Conservation (phyloP, 306 rosid genomes). For the Dalbergia cochinchinensis region DNA sequence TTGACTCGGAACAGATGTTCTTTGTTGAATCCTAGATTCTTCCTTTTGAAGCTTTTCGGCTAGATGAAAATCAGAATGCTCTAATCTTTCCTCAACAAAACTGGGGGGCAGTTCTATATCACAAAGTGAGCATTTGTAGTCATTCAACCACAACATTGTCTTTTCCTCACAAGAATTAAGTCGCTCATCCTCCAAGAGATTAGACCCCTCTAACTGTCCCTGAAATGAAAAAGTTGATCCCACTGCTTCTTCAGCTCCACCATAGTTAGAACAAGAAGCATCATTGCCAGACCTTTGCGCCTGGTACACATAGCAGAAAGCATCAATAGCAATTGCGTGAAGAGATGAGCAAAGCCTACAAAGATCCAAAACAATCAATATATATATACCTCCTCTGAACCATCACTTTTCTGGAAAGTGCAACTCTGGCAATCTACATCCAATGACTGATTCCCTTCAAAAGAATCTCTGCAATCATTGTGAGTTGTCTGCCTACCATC, state of each 20-base stretch:
- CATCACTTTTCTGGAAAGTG: conserved; percentile 42
- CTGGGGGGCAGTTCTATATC: conserved; percentile 82
- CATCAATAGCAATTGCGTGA: conserved; percentile 17
- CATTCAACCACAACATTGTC: conserved; percentile 70
- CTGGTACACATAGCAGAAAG: conserved; percentile 44
- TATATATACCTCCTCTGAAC: conserved; percentile 45
- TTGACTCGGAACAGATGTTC: conserved; percentile 42
- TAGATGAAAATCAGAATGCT: conserved; percentile 91
- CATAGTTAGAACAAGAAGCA: conserved; percentile 45
- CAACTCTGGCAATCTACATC: conserved; percentile 48
- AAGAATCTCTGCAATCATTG: conserved; percentile 46
- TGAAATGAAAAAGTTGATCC: conserved; percentile 52
- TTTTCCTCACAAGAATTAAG: conserved; percentile 50
- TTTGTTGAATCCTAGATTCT: conserved; percentile 64
- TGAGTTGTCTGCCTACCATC: conserved; percentile 48
- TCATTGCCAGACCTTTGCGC: conserved; percentile 40
- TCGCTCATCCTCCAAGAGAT: conserved; percentile 41
- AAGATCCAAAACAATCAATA: conserved; percentile 35
- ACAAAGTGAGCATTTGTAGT: conserved; percentile 85
- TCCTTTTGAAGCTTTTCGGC: conserved; percentile 90
- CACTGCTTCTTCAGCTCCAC: conserved; percentile 24
- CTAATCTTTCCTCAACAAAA: conserved; percentile 84
- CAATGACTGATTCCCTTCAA: conserved; percentile 48
- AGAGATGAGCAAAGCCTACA: neutral
- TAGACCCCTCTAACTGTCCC: conserved; percentile 44